Conservation (phyloP, 805 yeast species). For the Yarrowia osloensis region DNA sequence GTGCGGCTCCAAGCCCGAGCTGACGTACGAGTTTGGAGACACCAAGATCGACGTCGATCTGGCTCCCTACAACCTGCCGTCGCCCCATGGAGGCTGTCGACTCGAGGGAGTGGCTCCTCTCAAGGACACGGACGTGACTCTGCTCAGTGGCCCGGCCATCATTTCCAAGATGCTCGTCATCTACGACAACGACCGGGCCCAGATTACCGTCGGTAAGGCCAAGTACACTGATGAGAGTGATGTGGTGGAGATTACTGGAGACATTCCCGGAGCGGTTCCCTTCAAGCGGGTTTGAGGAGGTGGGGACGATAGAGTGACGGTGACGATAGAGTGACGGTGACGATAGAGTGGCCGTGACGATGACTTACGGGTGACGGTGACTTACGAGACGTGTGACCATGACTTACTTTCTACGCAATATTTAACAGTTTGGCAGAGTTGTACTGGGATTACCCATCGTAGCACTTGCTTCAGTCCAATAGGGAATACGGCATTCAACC, state of each 20-base stretch:
- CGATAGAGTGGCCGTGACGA: too few relatives aligned
- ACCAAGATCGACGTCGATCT: background rate
- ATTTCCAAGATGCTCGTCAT: background rate
- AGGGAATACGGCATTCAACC: too few relatives aligned
- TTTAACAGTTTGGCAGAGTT: too few relatives aligned
- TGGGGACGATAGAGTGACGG: too few relatives aligned
- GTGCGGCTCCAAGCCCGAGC: background rate
- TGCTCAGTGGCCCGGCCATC: background rate
- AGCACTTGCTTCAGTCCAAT: too few relatives aligned
- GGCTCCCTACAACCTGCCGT: background rate
- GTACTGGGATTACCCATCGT: too few relatives aligned
- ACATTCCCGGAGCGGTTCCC: background rate
- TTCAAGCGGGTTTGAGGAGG: too few relatives aligned
- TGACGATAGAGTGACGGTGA: too few relatives aligned
- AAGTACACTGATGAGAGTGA: background rate
- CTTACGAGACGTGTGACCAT: too few relatives aligned
- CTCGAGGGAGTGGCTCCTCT: background rate
- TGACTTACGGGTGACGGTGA: too few relatives aligned
- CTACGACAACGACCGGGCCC: background rate
- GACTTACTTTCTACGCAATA: too few relatives aligned
- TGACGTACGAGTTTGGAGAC: background rate
- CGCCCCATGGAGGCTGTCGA: background rate
- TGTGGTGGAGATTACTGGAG: background rate
- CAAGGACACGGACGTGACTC: background rate
- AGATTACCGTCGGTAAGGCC: background rate